Conservation (phyloP, 1,284 basidiomycete species). For the Anthracocystis panici-leucophaei region DNA sequence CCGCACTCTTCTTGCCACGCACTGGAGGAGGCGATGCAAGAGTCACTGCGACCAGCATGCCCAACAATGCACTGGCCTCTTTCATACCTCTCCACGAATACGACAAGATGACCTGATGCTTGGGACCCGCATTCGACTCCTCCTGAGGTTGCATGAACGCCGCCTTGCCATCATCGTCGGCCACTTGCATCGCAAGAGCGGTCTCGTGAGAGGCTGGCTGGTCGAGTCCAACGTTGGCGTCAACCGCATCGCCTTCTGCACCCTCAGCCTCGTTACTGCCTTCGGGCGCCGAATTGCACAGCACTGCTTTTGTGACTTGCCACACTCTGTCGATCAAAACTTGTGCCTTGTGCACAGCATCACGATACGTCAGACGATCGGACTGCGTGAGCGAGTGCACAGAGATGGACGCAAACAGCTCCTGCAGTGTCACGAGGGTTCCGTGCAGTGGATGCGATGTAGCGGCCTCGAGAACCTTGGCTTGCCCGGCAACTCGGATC, state of each 20-base stretch:
- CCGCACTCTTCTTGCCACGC: constrained; percentile 14
- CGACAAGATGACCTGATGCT: constrained; percentile 68
- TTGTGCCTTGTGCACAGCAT: constrained; percentile 54
- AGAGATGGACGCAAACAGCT: constrained; percentile 55
- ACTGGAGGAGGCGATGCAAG: constrained; percentile 32
- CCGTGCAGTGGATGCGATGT: constrained; percentile 67
- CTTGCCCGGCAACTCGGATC: constrained; percentile 51
- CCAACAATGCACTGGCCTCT: constrained; percentile 68
- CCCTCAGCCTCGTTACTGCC: constrained; percentile 29
- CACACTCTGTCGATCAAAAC: constrained; percentile 63
- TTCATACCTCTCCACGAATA: constrained; percentile 70
- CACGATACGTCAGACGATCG: constrained; percentile 25
- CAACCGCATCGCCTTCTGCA: constrained; percentile 11
- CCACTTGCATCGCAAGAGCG: constrained; percentile 57
- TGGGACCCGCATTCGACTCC: constrained; percentile 55
- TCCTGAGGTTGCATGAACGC: constrained; percentile 43
- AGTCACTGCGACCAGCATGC: constrained; percentile 54
- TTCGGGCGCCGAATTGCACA: constrained; percentile 68
- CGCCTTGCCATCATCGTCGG: constrained; percentile 41
- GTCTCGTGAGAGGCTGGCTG: constrained; percentile 53
- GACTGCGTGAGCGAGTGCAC: constrained; percentile 16
- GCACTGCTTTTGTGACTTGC: constrained; percentile 64
- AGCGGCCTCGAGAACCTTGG: constrained; percentile 59
- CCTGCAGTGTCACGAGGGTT: constrained; percentile 66
- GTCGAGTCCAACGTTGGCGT: constrained; percentile 42